phyloP scores from a whole-genome alignment of 345 rosid genomes.

The Euphorbia lathyris region DNA sequence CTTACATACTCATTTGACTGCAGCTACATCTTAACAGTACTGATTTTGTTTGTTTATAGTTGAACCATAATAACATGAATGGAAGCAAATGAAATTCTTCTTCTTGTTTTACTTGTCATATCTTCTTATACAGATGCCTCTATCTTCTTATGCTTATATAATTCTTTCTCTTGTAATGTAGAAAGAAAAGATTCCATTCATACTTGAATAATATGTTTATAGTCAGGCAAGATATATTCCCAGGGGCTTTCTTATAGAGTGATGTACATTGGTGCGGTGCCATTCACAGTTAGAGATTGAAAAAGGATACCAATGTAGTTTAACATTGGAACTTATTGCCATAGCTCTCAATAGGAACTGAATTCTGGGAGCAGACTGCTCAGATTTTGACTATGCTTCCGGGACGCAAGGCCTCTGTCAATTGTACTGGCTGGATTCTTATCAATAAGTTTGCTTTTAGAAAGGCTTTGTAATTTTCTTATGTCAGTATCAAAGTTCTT shows the following conservation, averaged over 20 bases:
- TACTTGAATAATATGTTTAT: neutral
- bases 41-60: no score
- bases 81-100: no score
- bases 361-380: conserved; percentile 42
- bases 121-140: no score
- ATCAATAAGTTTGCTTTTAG: conserved; percentile 63
- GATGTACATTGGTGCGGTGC: neutral
- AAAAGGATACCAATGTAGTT: neutral
- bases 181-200: no score
- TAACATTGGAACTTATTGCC: no score
- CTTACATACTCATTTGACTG: no score
- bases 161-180: no score
- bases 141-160: no score
- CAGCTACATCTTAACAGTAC: no score
- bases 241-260: conserved; percentile 3
- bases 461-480: conserved; percentile 36
- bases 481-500: neutral
- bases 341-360: no score
- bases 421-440: conserved; percentile 90
- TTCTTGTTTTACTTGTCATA: no score
- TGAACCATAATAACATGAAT: no score
- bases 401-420: conserved; percentile 74
- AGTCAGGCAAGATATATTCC: neutral
- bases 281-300: neutral
- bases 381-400: conserved; percentile 84